phyloP scores from a whole-genome alignment of 2,329 filamentous ascomycete species.

The Plectosphaerella plurivora region DNA sequence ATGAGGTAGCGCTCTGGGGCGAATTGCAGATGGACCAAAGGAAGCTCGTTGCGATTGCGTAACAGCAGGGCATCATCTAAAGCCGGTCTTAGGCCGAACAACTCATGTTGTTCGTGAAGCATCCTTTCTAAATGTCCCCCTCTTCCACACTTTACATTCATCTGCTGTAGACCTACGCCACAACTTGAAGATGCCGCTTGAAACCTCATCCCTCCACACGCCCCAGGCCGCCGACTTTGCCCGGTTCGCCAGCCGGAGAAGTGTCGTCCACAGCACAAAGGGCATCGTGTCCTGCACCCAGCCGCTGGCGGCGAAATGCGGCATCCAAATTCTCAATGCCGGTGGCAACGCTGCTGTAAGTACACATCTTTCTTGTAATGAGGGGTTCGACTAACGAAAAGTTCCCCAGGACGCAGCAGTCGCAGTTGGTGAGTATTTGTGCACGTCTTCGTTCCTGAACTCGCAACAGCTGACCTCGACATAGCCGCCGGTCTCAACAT shows the following conservation, averaged over 20 bases:
- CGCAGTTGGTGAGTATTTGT: slow-evolving; percentile 63
- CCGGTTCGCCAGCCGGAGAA: slow-evolving; percentile 74
- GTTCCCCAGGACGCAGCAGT: slow-evolving; percentile 80
- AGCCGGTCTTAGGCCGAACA: too few species aligned
- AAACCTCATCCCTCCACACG: slow-evolving; percentile 41
- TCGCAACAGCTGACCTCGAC: background rate
- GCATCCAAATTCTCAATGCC: slow-evolving; percentile 75
- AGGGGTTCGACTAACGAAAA: slow-evolving; percentile 5
- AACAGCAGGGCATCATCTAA: too few species aligned
- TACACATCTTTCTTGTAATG: background rate
- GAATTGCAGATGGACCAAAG: too few species aligned
- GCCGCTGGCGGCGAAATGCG: slow-evolving; percentile 83
- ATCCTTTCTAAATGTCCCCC: too few species aligned
- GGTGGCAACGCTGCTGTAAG: slow-evolving; percentile 91
- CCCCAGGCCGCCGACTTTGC: slow-evolving; percentile 46
- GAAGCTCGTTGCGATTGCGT: too few species aligned
- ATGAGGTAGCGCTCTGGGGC: too few species aligned
- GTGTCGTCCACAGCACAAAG: slow-evolving; percentile 88
- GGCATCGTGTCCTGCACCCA: slow-evolving; percentile 90
- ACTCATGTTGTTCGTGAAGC: too few species aligned
- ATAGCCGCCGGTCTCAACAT: slow-evolving; percentile 85
- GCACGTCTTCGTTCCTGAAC: background rate
- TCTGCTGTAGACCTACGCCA: background rate
- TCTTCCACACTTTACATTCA: too few species aligned
- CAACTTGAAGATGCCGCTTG: slow-evolving; percentile 37